These are phyloP conservation scores for Protea cynaroides DNA, from an alignment of 164 flowering plant species.

Conservation along the genomic window DNA sequence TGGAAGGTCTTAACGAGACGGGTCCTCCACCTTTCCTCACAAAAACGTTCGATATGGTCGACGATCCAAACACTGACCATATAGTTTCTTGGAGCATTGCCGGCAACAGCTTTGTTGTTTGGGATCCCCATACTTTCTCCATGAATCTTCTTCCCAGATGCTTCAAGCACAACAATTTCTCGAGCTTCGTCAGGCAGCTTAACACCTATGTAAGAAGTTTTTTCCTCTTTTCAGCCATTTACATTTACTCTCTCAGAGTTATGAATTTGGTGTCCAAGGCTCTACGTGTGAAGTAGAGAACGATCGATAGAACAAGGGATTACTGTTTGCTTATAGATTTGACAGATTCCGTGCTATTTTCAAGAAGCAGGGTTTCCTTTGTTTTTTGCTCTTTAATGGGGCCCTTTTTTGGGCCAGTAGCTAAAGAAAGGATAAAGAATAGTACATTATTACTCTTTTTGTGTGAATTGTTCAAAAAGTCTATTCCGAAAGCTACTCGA, in stretches of 20 bases:
- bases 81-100: conserved; percentile 68
- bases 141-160: conserved; percentile 54
- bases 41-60: conserved; percentile 64
- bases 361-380: no score
- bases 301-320: no score
- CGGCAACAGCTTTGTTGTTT: conserved; percentile 64
- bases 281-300: no score
- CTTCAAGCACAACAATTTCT: conserved; percentile 89
- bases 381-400: neutral
- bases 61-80: conserved; percentile 44
- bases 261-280: no score
- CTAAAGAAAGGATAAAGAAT: no score
- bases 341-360: no score
- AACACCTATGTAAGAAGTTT: conserved; percentile 65
- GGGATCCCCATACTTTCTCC: conserved; percentile 67
- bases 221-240: neutral
- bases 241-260: neutral
- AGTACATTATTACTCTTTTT: neutral
- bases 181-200: conserved; percentile 85
- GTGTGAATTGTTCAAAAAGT: no score
- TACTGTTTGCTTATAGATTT: neutral
- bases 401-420: neutral
- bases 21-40: conserved; percentile 37
- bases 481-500: no score
- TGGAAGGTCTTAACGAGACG: conserved; percentile 32